phyloP scores from a whole-genome alignment of 202 grass and related monocot species.

The Alloteropsis angusta region DNA sequence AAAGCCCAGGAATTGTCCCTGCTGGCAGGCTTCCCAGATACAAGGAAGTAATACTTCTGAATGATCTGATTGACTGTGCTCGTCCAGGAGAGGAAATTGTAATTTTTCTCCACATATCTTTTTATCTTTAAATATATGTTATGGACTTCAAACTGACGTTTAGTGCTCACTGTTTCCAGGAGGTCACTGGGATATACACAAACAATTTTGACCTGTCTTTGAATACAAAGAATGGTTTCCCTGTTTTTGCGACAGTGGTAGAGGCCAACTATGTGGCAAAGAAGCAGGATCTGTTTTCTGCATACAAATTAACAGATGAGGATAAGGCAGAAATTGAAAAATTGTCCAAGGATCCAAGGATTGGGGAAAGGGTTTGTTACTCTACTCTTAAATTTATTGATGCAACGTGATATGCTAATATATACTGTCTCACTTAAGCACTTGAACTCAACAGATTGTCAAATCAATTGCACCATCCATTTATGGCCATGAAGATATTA shows the following conservation, averaged over 20 bases:
- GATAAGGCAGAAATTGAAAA: conserved; percentile 98
- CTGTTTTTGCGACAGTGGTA: conserved; percentile 92
- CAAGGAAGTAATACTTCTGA: conserved; percentile 99
- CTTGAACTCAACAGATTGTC: conserved; percentile 47
- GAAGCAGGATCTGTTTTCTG: conserved; percentile 97
- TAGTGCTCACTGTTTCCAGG: conserved; percentile 45
- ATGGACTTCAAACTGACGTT: not conserved
- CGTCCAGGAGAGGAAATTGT: conserved; percentile 99
- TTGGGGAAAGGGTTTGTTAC: conserved; percentile 85
- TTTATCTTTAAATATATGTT: not conserved
- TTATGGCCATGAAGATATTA: conserved; percentile 98
- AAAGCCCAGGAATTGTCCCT: conserved; percentile 98
- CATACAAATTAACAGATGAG: conserved; percentile 96
- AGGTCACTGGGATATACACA: conserved; percentile 96
- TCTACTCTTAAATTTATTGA: conserved; percentile 10
- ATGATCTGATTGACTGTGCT: conserved; percentile 94
- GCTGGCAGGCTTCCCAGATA: conserved; percentile 96
- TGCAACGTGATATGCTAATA: not conserved
- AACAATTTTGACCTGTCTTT: conserved; percentile 98
- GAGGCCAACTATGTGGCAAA: conserved; percentile 93
- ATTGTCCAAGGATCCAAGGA: conserved; percentile 86
- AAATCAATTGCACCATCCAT: conserved; percentile 99
- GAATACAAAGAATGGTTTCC: conserved; percentile 99
- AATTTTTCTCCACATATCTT: conserved; percentile 25
- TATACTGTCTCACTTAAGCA: not conserved